phyloP scores from a whole-genome alignment of 768 basidiomycete genomes.

The Serendipita sp. region DNA sequence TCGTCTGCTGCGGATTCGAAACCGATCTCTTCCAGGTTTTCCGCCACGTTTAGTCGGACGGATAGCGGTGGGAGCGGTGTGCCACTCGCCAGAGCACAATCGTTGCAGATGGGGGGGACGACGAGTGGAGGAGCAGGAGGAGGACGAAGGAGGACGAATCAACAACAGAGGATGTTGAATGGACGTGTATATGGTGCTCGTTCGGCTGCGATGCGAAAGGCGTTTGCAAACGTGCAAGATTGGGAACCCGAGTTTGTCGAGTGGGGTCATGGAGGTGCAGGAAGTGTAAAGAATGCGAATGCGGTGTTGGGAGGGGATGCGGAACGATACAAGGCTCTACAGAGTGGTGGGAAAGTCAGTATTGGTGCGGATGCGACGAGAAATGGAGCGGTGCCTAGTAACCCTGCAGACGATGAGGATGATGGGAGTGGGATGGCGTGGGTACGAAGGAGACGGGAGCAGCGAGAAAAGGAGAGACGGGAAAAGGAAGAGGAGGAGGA shows the following conservation, averaged over 20 bases:
- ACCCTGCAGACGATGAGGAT: slow-evolving; percentile 32
- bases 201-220: slow-evolving; percentile 18
- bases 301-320: not conserved
- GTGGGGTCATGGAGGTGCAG: slow-evolving; percentile 86
- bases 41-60: no score
- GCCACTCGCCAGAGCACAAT: not conserved
- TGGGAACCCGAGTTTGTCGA: slow-evolving; percentile 78
- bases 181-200: slow-evolving; percentile 59
- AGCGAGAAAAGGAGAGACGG: slow-evolving; percentile 34
- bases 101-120: not conserved
- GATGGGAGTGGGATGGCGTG: slow-evolving; percentile 82
- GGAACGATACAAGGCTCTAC: slow-evolving; percentile 11
- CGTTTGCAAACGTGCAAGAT: slow-evolving; percentile 45
- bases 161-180: slow-evolving; percentile 50
- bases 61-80: not conserved
- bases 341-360: slow-evolving; percentile 15
- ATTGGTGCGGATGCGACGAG: slow-evolving; percentile 18
- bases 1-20: not conserved
- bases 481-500: slow-evolving; percentile 25
- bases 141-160: not conserved
- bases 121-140: not conserved
- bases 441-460: slow-evolving; percentile 43
- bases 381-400: slow-evolving; percentile 14
- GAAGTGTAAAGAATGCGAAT: slow-evolving; percentile 26
- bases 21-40: not conserved